These are phyloP conservation scores for Excoecaria cochinchinensis DNA, from an alignment of 345 rosid genomes.

Conservation along the genomic window DNA sequence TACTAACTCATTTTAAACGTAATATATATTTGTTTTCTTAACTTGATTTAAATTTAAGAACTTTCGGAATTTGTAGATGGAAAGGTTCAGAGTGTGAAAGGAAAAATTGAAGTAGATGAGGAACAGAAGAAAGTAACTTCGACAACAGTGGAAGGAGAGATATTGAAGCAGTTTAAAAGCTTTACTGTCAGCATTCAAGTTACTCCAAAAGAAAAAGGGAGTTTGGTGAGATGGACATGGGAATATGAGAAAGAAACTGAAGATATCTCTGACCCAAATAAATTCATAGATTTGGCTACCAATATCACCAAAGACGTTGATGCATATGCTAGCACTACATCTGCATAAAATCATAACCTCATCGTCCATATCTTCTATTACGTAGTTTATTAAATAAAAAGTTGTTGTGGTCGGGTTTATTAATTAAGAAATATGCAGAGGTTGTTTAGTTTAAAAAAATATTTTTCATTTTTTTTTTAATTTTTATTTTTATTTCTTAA, in stretches of 20 bases:
- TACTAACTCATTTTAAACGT: too few species aligned
- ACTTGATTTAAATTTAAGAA: too few species aligned
- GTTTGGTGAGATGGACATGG: slow-evolving; percentile 26
- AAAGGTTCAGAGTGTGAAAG: slow-evolving; percentile 1
- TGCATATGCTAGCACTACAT: background rate
- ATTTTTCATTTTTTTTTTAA: too few species aligned
- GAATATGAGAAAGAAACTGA: slow-evolving; percentile 22
- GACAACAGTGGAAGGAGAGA: slow-evolving; percentile 7
- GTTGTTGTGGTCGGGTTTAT: too few species aligned
- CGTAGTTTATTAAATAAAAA: too few species aligned
- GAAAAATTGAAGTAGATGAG: slow-evolving; percentile 21
- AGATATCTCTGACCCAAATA: background rate
- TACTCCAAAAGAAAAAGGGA: background rate
- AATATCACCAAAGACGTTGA: slow-evolving; percentile 9
- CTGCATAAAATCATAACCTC: too few species aligned
- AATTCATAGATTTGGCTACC: background rate
- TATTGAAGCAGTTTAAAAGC: slow-evolving; percentile 13
- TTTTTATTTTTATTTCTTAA: too few species aligned
- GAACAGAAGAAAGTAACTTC: slow-evolving; percentile 11
- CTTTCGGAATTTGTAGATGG: background rate
- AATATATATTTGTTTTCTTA: too few species aligned
- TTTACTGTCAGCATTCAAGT: background rate
- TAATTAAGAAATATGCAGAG: too few species aligned
- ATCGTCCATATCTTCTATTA: too few species aligned
- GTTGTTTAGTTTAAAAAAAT: too few species aligned